Evolutionary conservation across 495 filamentous ascomycete species (phyloP).

Genomic region (Xanthoparmelia taractica): DNA sequence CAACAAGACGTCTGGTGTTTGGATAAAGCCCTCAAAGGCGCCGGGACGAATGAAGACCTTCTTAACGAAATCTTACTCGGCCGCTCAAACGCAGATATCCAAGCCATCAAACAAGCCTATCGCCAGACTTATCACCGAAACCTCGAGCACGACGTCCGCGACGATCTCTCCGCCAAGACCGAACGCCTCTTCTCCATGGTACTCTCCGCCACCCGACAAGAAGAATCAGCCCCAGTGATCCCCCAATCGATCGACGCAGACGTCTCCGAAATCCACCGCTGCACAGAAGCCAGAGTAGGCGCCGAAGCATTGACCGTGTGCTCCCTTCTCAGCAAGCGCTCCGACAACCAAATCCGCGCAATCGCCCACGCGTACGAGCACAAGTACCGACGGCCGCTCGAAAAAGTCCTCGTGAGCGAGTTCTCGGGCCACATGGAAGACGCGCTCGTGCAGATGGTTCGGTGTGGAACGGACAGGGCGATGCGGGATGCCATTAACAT

Average conservation of each 20-base stretch:
- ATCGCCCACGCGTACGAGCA: conserved; percentile 62
- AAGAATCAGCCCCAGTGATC: conserved; percentile 65
- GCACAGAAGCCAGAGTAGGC: conserved; percentile 60
- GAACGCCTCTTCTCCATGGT: conserved; percentile 72
- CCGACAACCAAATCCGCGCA: conserved; percentile 72
- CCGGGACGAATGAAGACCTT: conserved; percentile 77
- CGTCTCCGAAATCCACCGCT: conserved; percentile 60
- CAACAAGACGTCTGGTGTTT: conserved; percentile 58
- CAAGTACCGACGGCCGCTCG: conserved; percentile 57
- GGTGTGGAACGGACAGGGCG: conserved; percentile 67
- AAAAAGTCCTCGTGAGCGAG: conserved; percentile 65
- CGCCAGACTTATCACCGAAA: conserved; percentile 50
- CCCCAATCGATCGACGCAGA: conserved; percentile 65
- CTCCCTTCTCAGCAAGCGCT: conserved; percentile 61
- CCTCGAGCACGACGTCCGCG: conserved; percentile 61
- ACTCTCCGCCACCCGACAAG: conserved; percentile 58
- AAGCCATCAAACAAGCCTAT: conserved; percentile 72
- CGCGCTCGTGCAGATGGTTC: conserved; percentile 70
- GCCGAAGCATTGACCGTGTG: conserved; percentile 73
- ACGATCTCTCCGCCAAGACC: conserved; percentile 79
- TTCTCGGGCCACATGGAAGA: conserved; percentile 91
- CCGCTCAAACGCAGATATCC: conserved; percentile 74
- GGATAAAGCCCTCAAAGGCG: conserved; percentile 60
- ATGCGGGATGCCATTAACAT: conserved; percentile 72
- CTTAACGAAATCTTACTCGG: conserved; percentile 81